phyloP scores from a whole-genome alignment of 441 rosid genomes.

The Brassica hybrid region DNA sequence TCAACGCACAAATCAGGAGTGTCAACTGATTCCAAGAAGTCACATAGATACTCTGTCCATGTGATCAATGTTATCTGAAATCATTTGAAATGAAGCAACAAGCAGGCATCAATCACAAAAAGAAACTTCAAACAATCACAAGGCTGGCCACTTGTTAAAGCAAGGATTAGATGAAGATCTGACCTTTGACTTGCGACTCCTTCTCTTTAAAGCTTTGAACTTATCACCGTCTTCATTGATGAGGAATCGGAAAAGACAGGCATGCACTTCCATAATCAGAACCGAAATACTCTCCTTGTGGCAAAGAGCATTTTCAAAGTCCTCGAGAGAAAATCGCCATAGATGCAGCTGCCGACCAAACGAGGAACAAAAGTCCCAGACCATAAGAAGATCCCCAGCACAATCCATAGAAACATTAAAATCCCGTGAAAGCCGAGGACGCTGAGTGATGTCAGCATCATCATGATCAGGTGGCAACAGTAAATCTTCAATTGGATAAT shows the following conservation, averaged over 20 bases:
- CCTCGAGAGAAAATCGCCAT: no score
- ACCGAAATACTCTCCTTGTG: no score
- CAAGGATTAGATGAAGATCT: not conserved
- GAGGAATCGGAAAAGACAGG: no score
- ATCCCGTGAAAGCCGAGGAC: constrained; percentile 82
- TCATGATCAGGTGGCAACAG: constrained; percentile 74
- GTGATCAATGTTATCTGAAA: constrained; percentile 81
- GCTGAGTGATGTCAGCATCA: constrained; percentile 71
- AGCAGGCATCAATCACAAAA: constrained; percentile 29
- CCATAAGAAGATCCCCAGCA: no score
- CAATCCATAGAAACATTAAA: constrained; percentile 77
- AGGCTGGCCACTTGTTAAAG: constrained; percentile 11
- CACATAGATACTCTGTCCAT: constrained; percentile 91
- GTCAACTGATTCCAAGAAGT: constrained; percentile 73
- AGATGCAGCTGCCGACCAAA: no score
- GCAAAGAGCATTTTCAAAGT: no score
- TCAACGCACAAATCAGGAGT: constrained; percentile 54
- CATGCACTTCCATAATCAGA: no score
- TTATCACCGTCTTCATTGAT: no score
- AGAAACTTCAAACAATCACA: constrained; percentile 1
- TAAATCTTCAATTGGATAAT: constrained; percentile 93
- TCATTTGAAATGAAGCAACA: constrained; percentile 33
- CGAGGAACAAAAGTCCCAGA: no score
- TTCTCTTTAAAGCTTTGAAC: no score
- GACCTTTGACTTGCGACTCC: constrained; percentile 81